These are phyloP conservation scores for Russula brevipes DNA, from an alignment of 768 basidiomycete genomes.

Conservation along the genomic window DNA sequence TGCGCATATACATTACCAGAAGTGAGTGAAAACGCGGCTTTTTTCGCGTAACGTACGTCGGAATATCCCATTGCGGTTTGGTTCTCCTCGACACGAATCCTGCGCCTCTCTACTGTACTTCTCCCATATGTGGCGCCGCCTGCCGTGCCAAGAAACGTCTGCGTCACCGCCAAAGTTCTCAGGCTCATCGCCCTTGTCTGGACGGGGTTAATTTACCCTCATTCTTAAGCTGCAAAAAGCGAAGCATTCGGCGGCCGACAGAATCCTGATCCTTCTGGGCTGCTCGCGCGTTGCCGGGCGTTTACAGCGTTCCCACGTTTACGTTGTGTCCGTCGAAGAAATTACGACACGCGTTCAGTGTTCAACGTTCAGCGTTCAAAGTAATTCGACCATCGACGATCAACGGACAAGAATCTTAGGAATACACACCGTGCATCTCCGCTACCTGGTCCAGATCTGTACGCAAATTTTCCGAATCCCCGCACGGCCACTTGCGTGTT, in stretches of 20 bases:
- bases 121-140: conserved; percentile 11
- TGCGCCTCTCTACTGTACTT: not conserved
- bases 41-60: conserved; percentile 11
- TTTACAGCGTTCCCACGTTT: conserved; percentile 1
- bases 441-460: not conserved
- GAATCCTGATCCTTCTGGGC: not conserved
- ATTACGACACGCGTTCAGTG: not conserved
- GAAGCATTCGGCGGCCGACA: not conserved
- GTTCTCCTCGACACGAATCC: not conserved
- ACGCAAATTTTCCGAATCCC: not conserved
- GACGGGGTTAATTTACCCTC: not conserved
- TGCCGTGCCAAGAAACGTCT: not conserved
- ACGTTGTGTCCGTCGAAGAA: not conserved
- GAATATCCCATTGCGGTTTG: conserved; percentile 1
- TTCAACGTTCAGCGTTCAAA: not conserved
- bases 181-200: not conserved
- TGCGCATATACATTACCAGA: not conserved
- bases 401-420: not conserved
- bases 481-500: not conserved
- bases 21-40: not conserved
- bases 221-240: not conserved
- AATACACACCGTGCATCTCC: not conserved
- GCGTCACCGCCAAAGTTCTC: not conserved
- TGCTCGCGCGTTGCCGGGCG: conserved; percentile 1
- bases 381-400: not conserved